Evolutionary conservation across 2,329 filamentous ascomycete species (phyloP).

Genomic region (Dothistroma pini): DNA sequence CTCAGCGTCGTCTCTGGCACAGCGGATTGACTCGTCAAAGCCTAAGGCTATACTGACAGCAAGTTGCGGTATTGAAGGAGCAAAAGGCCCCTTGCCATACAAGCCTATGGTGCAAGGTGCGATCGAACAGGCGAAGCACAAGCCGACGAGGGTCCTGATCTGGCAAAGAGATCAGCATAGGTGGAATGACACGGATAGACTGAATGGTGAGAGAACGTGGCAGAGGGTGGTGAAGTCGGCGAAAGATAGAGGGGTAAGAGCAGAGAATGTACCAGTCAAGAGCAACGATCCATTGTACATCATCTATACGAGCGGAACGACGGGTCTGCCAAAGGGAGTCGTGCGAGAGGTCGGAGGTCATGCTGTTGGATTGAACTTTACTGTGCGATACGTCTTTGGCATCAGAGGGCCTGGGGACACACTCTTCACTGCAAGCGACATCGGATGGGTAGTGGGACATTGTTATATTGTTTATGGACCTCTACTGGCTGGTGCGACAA

Average conservation of each 20-base stretch:
- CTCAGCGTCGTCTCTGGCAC: slow-evolving; percentile 72
- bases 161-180: slow-evolving; percentile 77
- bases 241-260: slow-evolving; percentile 61
- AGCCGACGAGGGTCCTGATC: slow-evolving; percentile 69
- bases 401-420: slow-evolving; percentile 82
- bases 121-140: slow-evolving; percentile 62
- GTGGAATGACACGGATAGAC: slow-evolving; percentile 67
- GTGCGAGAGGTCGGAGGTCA: slow-evolving; percentile 79
- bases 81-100: slow-evolving; percentile 76
- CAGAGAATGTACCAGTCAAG: slow-evolving; percentile 71
- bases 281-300: slow-evolving; percentile 82
- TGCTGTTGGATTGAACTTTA: slow-evolving; percentile 77
- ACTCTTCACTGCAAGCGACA: slow-evolving; percentile 75
- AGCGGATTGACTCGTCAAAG: slow-evolving; percentile 78
- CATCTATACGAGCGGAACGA: slow-evolving; percentile 72
- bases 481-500: slow-evolving; percentile 78
- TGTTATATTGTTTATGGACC: slow-evolving; percentile 88
- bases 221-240: slow-evolving; percentile 70
- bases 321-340: slow-evolving; percentile 68
- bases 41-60: slow-evolving; percentile 79
- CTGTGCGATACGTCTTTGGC: slow-evolving; percentile 77
- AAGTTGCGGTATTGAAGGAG: slow-evolving; percentile 86
- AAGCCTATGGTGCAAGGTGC: slow-evolving; percentile 72
- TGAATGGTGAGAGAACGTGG: slow-evolving; percentile 74
- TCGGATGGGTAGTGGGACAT: slow-evolving; percentile 87